A percentile compares a stretch with the other conserved stretches of the same genome.
Evolutionary conservation across 768 basidiomycete species (phyloP).

Genomic region (Mycena olivaceomarginata): DNA sequence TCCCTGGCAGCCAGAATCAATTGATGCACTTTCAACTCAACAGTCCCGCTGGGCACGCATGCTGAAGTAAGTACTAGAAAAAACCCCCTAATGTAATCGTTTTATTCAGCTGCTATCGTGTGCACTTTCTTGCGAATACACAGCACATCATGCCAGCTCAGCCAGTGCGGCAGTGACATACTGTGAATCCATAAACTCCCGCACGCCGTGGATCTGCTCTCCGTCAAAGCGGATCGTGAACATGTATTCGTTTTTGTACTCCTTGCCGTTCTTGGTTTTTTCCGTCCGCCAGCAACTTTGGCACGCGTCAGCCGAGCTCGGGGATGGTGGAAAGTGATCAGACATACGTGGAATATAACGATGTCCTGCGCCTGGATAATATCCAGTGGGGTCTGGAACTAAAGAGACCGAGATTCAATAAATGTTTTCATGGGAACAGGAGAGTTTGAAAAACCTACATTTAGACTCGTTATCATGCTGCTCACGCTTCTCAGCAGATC

Average conservation of each 20-base stretch:
- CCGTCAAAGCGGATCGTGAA: conserved; percentile 30
- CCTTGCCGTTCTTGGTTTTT: conserved; percentile 21
- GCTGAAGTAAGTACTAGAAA: too few species aligned
- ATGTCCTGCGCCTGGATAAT: conserved; percentile 25
- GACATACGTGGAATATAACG: conserved; percentile 24
- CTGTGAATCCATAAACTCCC: conserved; percentile 29
- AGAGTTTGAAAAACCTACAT: conserved; percentile 27
- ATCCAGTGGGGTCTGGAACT: conserved; percentile 26
- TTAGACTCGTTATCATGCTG: conserved; percentile 26
- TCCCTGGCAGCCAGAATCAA: too few species aligned
- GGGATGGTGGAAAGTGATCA: conserved; percentile 20
- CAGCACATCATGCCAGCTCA: conserved; percentile 23
- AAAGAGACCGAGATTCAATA: conserved; percentile 20
- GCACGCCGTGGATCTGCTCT: conserved; percentile 18
- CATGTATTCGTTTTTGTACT: conserved; percentile 28
- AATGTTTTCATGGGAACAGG: conserved; percentile 9
- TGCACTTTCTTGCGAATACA: conserved; percentile 1
- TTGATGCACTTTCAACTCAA: too few species aligned
- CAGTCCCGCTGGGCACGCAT: too few species aligned
- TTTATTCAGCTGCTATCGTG: too few species aligned
- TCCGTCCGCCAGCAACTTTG: conserved; percentile 18
- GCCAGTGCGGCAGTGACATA: conserved; percentile 25
- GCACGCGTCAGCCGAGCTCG: conserved; percentile 12
- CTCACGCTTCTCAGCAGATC: conserved; percentile 21
- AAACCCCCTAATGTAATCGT: too few species aligned